A percentile compares a stretch with the other conserved stretches of the same genome.
Conservation (phyloP, 2,329 filamentous ascomycete genomes). For the Pleomassaria siparia region DNA sequence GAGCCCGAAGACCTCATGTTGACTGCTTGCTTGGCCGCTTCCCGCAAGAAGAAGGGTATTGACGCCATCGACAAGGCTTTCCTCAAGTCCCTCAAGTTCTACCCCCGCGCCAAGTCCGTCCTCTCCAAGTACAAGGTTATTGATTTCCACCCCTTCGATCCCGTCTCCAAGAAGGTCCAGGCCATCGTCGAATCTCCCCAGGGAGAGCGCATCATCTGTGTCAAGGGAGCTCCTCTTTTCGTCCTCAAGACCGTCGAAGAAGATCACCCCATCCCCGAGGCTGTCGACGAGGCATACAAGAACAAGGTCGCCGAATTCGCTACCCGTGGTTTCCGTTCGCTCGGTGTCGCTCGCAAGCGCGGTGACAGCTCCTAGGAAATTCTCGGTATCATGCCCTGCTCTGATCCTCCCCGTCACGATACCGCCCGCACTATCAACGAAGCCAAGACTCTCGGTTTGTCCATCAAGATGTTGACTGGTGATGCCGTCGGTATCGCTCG, state of each 20-base stretch:
- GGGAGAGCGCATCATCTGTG: conserved; percentile 82
- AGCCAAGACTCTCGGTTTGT: conserved; percentile 82
- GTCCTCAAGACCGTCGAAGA: conserved; percentile 86
- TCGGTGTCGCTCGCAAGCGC: conserved; percentile 89
- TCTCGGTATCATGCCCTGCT: conserved; percentile 92
- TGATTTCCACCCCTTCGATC: conserved; percentile 86
- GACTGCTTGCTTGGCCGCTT: conserved; percentile 85
- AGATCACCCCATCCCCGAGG: conserved; percentile 75
- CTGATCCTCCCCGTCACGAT: conserved; percentile 86
- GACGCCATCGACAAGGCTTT: conserved; percentile 95
- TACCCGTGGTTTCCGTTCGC: conserved; percentile 88
- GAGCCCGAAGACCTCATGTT: conserved; percentile 88
- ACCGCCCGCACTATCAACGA: conserved; percentile 89
- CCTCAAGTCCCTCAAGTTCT: conserved; percentile 79
- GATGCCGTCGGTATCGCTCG: conserved; percentile 90
- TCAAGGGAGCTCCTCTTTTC: conserved; percentile 88
- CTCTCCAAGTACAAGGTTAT: conserved; percentile 83
- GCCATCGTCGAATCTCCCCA: conserved; percentile 80
- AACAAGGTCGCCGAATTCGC: conserved; percentile 91
- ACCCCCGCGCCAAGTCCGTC: conserved; percentile 78
- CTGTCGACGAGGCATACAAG: conserved; percentile 82
- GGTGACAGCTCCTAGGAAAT: conserved; percentile 83
- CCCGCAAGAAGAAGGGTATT: conserved; percentile 93
- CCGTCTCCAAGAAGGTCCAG: conserved; percentile 89
- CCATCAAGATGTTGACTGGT: conserved; percentile 95